Conservation (phyloP, 306 rosid species). For the Sicyos baderoa region DNA sequence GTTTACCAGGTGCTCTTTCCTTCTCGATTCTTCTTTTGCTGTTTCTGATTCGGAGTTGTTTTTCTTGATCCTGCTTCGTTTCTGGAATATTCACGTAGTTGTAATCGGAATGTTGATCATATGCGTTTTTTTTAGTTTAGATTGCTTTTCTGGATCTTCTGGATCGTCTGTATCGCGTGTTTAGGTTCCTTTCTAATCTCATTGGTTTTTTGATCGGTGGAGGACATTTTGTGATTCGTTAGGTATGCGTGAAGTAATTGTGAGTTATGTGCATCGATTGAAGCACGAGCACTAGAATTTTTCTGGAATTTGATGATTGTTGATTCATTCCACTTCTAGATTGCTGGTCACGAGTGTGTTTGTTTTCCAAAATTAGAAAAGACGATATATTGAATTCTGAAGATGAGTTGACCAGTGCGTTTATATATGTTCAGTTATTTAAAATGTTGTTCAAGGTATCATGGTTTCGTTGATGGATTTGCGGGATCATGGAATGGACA, state of each 20-base stretch:
- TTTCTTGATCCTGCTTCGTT: not conserved
- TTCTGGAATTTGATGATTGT: constrained; percentile 5
- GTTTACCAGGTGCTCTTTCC: constrained; percentile 68
- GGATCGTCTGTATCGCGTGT: too few species aligned
- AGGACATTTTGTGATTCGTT: constrained; percentile 10
- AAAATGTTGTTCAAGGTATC: not conserved
- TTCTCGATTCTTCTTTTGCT: not conserved
- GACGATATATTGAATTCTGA: not conserved
- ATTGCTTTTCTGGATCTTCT: not conserved
- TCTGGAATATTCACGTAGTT: not conserved
- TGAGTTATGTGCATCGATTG: not conserved
- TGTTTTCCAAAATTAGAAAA: not conserved
- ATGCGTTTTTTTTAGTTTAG: not conserved
- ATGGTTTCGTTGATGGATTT: not conserved
- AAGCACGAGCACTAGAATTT: not conserved
- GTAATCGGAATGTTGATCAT: not conserved
- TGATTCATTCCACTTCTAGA: not conserved
- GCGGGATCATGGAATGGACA: not conserved
- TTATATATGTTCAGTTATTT: not conserved
- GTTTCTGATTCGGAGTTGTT: constrained; percentile 4
- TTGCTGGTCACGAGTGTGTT: too few species aligned
- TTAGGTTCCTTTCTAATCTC: not conserved
- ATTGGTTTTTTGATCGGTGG: not conserved
- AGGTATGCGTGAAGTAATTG: not conserved
- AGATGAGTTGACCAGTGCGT: not conserved